Evolutionary conservation across 1,139 yeast genomes (phyloP), one percentile per base, ranked within the genome.

Genomic region (Meyerozyma guilliermondii): DNA sequence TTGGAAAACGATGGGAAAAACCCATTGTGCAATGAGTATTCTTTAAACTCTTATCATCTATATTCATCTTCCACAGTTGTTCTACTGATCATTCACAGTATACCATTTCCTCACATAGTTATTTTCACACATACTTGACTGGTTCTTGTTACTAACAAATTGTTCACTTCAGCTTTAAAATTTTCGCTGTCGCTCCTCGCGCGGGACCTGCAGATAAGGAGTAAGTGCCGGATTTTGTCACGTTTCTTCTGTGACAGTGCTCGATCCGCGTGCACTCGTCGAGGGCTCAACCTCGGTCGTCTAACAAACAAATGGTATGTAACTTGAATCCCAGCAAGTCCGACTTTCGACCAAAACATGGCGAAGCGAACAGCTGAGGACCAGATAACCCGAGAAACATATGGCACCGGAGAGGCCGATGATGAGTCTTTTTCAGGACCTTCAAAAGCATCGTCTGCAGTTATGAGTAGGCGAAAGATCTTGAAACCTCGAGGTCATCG

Each of bases 361-460:
- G 69, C 81, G n/a, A 85, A 86, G 59, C 73, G 95, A 66, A 65
- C 71, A 42, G 91, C 94, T 4, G 78, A 67, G 40, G 71, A 69
- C 27, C 87, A 80, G 54, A 71, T 80, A 49, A 73, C 79, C 36
- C 68, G 77, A 51, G 80, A 76, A 45, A 60, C 53, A 35, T 48
- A 50, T n/a, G 53, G 54, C 35, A 63, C 57, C 26, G 64, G 57
- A 20, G 55, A 56, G 22, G 53, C 50, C 14, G 72, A 65, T 30
- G 78, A 68, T 13, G 76, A 64, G 24, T 72, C 61, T 20, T 56
- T 58, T n/a, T 51, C 54, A 14, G 55, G 58, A n/a, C 68, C 69
- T 28, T 54, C 51, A 20, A 51, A 55, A 39, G 95, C 96, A 0
- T 72, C 85, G 6, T 71, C 77, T 2, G 80, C 73, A 4, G 81